Conservation (phyloP, 371 early-diverging fungal species). For the Rhizomucor miehei region DNA sequence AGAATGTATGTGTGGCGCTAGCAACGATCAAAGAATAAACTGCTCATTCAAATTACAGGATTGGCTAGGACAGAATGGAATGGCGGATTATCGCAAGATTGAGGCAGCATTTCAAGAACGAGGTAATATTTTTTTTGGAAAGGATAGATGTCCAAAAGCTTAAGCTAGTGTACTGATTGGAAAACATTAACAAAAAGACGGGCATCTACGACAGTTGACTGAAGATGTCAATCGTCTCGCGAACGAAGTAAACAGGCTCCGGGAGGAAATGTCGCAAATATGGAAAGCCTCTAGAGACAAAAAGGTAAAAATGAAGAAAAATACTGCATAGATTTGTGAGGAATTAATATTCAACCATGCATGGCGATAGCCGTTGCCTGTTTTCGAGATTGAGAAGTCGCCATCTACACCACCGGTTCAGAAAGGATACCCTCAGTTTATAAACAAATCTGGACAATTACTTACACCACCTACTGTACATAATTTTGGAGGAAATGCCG, state of each 20-base stretch:
- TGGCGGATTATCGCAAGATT: slow-evolving; percentile 54
- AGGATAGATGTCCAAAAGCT: not conserved
- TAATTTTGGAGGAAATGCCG: not conserved
- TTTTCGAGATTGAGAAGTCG: slow-evolving; percentile 19
- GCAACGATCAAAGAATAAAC: no score
- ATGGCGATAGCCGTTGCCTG: slow-evolving; percentile 14
- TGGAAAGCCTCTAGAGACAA: slow-evolving; percentile 57
- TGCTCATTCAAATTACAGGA: slow-evolving; percentile 23
- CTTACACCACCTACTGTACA: slow-evolving; percentile 19
- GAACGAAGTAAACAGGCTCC: slow-evolving; percentile 47
- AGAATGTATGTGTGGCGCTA: slow-evolving; percentile 40
- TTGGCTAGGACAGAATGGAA: slow-evolving; percentile 47
- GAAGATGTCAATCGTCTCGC: slow-evolving; percentile 51
- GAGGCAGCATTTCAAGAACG: slow-evolving; percentile 58
- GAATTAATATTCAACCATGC: no score
- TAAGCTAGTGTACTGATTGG: not conserved
- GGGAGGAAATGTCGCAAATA: slow-evolving; percentile 55
- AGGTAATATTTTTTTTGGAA: slow-evolving; percentile 25
- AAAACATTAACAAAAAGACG: slow-evolving; percentile 36
- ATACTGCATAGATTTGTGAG: no score
- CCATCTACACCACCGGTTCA: slow-evolving; percentile 14
- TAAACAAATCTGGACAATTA: slow-evolving; percentile 12
- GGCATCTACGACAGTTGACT: slow-evolving; percentile 49
- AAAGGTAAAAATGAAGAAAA: slow-evolving; percentile 44
- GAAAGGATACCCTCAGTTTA: slow-evolving; percentile 9